phyloP scores from a whole-genome alignment of 1,284 basidiomycete species.

The Lentinus polychrous region DNA sequence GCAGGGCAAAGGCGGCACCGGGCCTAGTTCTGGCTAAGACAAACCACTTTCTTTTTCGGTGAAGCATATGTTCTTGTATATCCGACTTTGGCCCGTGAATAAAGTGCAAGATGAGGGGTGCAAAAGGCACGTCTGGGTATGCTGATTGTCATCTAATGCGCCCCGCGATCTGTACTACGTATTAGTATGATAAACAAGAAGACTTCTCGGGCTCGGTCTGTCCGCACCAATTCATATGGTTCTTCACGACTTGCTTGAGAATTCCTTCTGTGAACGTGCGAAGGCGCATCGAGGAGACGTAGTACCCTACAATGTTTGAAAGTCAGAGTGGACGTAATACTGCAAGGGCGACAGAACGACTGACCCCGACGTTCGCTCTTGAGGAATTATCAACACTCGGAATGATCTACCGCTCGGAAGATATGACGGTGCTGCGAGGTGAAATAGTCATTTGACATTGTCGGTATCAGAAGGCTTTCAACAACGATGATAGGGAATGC shows the following conservation, averaged over 20 bases:
- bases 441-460: background rate
- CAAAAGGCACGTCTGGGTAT: background rate
- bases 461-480: slow-evolving; percentile 1
- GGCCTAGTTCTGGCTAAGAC: background rate
- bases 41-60: slow-evolving; percentile 1
- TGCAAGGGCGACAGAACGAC: slow-evolving; percentile 9
- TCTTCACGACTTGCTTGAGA: slow-evolving; percentile 19
- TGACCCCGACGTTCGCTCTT: slow-evolving; percentile 30
- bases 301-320: slow-evolving; percentile 22
- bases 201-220: background rate
- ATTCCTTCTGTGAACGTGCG: slow-evolving; percentile 15
- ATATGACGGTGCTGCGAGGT: slow-evolving; percentile 20
- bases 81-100: slow-evolving; percentile 14
- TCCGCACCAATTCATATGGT: slow-evolving; percentile 25
- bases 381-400: slow-evolving; percentile 30
- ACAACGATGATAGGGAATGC: background rate
- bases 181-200: slow-evolving; percentile 10
- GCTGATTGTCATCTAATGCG: slow-evolving; percentile 12
- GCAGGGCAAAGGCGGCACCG: background rate
- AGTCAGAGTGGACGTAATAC: slow-evolving; percentile 14
- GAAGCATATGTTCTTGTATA: background rate
- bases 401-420: slow-evolving; percentile 29
- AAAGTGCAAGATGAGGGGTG: slow-evolving; percentile 13
- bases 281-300: slow-evolving; percentile 28
- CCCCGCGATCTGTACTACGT: slow-evolving; percentile 15